Evolutionary conservation across 2,329 filamentous ascomycete species (phyloP).

Genomic region (Teratosphaeriaceae sp.): DNA sequence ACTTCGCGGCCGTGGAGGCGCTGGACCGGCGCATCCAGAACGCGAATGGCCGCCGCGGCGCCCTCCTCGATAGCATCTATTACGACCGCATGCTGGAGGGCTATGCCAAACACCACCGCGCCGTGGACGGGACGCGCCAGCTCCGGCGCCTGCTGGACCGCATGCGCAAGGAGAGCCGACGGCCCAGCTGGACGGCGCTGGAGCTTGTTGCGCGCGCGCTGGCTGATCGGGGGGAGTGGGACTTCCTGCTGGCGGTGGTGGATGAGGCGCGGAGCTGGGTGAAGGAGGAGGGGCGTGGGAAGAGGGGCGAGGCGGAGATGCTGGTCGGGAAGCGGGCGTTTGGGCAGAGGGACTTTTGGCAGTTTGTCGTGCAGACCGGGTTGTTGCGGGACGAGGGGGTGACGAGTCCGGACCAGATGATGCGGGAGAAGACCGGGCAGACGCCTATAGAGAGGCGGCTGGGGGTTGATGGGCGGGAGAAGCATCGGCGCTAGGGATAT

Average conservation of each 20-base stretch:
- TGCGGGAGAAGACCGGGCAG: not conserved
- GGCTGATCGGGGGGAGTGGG: constrained; percentile 24
- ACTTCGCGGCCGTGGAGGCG: constrained; percentile 52
- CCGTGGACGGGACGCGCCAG: constrained; percentile 41
- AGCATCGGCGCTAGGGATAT: too few species aligned
- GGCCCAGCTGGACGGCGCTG: constrained; percentile 38
- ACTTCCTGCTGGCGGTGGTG: constrained; percentile 24
- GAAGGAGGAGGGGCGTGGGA: constrained; percentile 11
- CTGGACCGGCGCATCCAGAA: constrained; percentile 47
- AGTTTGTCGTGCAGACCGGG: constrained; percentile 17
- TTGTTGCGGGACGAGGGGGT: constrained; percentile 15
- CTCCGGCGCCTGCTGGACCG: constrained; percentile 37
- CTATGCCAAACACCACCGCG: constrained; percentile 44
- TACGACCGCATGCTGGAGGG: constrained; percentile 66
- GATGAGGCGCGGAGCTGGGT: constrained; percentile 25
- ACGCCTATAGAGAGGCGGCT: constrained; percentile 3
- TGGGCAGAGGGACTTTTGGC: constrained; percentile 26
- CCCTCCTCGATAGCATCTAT: constrained; percentile 47
- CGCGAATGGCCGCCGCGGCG: constrained; percentile 20
- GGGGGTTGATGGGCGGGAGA: not conserved
- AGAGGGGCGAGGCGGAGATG: constrained; percentile 4
- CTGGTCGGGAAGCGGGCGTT: constrained; percentile 12
- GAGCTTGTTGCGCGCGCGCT: constrained; percentile 33
- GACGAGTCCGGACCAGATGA: constrained; percentile 7
- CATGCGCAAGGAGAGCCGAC: constrained; percentile 34